phyloP scores from a whole-genome alignment of 306 rosid species.

The Abrus pulchellus region DNA sequence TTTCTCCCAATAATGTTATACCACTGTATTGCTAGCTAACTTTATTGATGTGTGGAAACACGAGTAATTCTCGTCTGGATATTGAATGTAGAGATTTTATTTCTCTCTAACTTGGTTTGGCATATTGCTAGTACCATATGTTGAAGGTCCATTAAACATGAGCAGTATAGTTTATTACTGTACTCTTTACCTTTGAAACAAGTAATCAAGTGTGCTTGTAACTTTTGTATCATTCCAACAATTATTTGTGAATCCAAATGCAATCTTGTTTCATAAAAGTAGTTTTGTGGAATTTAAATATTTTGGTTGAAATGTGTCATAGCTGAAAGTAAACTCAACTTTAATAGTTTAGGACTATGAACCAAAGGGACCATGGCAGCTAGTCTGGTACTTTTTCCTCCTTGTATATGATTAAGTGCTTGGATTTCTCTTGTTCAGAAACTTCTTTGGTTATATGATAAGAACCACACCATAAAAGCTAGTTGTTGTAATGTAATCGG shows the following conservation, averaged over 20 bases:
- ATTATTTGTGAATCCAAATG: constrained; percentile 6
- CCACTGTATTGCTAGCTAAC: constrained; percentile 8
- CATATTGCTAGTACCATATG: background rate
- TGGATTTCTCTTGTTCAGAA: background rate
- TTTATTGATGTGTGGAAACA: constrained; percentile 7
- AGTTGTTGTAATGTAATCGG: no score
- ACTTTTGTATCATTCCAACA: constrained; percentile 3
- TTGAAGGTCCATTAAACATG: constrained; percentile 26
- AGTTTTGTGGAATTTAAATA: background rate
- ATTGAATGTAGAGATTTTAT: background rate
- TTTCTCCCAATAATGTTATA: background rate
- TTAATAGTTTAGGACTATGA: background rate
- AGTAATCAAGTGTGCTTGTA: background rate
- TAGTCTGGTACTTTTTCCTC: background rate
- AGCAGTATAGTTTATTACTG: background rate
- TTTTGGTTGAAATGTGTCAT: background rate
- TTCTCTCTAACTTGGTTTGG: constrained; percentile 15
- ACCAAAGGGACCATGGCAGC: constrained; percentile 14
- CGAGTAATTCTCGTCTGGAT: constrained; percentile 16
- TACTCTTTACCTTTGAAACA: constrained; percentile 16
- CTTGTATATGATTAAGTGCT: background rate
- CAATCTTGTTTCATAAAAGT: background rate
- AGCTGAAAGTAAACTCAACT: constrained; percentile 4
- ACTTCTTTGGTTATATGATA: background rate
- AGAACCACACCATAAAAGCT: no score